A percentile compares a stretch with the other conserved stretches of the same genome.
Evolutionary conservation across 257 asterid genomes (phyloP).

Genomic region (Oldenlandia corymbosa): DNA sequence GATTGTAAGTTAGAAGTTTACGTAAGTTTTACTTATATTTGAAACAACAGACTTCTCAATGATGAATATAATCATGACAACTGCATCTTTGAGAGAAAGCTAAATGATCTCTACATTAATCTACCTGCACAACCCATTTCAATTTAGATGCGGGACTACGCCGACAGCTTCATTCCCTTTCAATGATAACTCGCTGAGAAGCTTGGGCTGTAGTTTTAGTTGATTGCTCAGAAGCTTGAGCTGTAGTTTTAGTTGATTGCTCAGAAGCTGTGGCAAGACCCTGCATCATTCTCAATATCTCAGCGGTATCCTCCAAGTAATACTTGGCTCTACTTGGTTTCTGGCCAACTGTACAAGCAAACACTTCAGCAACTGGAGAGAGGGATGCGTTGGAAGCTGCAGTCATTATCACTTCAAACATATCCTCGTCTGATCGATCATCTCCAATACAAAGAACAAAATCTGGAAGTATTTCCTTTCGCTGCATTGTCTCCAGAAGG

Average conservation of each 20-base stretch:
- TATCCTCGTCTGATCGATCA: slow-evolving; percentile 80
- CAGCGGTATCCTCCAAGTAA: slow-evolving; percentile 61
- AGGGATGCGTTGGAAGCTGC: slow-evolving; percentile 52
- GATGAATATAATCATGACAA: neutral
- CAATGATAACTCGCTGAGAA: slow-evolving; percentile 22
- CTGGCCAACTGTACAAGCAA: slow-evolving; percentile 82
- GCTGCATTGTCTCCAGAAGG: slow-evolving; percentile 48
- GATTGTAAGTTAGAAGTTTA: neutral
- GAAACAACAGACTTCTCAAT: neutral
- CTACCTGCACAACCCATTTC: slow-evolving; percentile 10
- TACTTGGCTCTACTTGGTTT: slow-evolving; percentile 78
- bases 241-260: no score
- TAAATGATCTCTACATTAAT: neutral
- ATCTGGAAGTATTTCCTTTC: slow-evolving; percentile 55
- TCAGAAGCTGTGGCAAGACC: slow-evolving; percentile 70
- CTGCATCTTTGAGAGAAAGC: slow-evolving; percentile 4
- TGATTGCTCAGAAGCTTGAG: slow-evolving; percentile 54
- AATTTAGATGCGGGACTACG: neutral
- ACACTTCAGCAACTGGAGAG: slow-evolving; percentile 73
- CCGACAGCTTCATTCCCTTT: slow-evolving; percentile 20
- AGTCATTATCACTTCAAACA: slow-evolving; percentile 76
- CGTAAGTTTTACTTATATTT: slow-evolving; percentile 2
- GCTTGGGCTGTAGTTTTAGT: slow-evolving; percentile 29
- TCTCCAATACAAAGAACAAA: slow-evolving; percentile 83
- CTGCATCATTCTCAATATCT: slow-evolving; percentile 75